Base-by-base conservation (phyloP, 768 basidiomycete genomes). In the Mycena crocata region DNA sequence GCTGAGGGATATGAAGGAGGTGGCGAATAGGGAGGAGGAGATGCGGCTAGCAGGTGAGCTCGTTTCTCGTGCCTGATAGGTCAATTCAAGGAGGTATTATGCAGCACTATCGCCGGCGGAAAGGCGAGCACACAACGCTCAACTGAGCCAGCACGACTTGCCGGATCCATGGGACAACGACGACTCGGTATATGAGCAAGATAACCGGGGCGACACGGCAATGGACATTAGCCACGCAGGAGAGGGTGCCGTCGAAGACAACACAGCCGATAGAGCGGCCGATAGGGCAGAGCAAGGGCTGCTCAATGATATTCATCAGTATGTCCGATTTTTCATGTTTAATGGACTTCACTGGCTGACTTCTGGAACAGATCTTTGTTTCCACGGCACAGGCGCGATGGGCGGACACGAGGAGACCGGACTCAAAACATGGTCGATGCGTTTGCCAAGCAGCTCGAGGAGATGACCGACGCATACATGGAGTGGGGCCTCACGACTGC, bases 161-260 rank as follows among this genome's bases (percentile, higher is more conserved):
- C 34, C 45, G 26, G 46, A 48, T 5, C n/a, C 17, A 7, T 24
- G 28, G 28, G 46, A 37, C 5, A 34, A 28, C 26, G 26, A 2
- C 14, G 32, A 28, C 23, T 23, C 35, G 12, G 45, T n/a, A n/a
- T 59, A 14, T 21, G 45, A 48, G 28, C 45, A 54, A n/a, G 30
- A 62, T 13, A 15, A 52, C 7, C 49, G 28, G 1, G 61, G 61
- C 2, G 10, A 50, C 2, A 10, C 51, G 10, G 15, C 32, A 0
- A 51, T 51, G 0, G 31, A 54, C 3, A 54, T 62, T 17, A 54
- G 51, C 40, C 50, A 62, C 15, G 61, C 50, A 15, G 61, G 51
- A 2, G 61, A 52, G 28, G 39, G 2, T 30, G 1, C 24, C 6
- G 5, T 28, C 7, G 37, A 31, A 1, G 35, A 31, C 2, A 28